Evolutionary conservation across 2,329 filamentous ascomycete species (phyloP), one percentile per base, ranked within the genome.

Genomic region (Dactylellina sp.): DNA sequence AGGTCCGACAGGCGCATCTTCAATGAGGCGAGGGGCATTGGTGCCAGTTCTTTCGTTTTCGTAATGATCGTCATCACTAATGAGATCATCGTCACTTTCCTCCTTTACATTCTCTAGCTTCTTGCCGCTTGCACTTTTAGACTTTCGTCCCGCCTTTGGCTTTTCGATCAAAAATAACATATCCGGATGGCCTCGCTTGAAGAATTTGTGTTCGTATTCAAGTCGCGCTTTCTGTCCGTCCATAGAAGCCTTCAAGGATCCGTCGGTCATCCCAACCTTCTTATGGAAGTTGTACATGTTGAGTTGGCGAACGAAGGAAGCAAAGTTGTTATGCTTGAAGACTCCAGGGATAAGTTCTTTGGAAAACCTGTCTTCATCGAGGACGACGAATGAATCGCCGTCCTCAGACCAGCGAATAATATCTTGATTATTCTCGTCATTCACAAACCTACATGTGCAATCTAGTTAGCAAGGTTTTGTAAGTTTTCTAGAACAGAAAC

Each of bases 141-240:
- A 44, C 79, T 71, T 87, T 68, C 84, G 89, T 75, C 88, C 86
- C 46, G 79, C 86, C 22, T 88, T 89, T 79, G 86, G 83, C 76
- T 87, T 89, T 80, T 86, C 84, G 79, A 83, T 86, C 80, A 84
- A 85, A 22, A 84, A 87, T 52, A 84, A 84, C 75, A 99, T 84
- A 80, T 97, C 96, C 2, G 93, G 93, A 77, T 96, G 90, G 2
- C 93, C 94, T 49, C 93, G 91, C 78, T 93, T 91, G 82, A 99
- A 99, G 82, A 93, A 99, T 7, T 92, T 92, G 81, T 99, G 97
- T 77, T 91, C 93, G 81, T 99, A 99, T 84, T 98, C 95, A 85
- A 93, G 98, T 0, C 95, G 95, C 70, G 93, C 97, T 83, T 99
- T 99, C 80, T 94, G 94, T 81, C 97, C 97, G 75, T 93, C 89